Evolutionary conservation across 495 filamentous ascomycete species (phyloP).

Genomic region (Rusavskia elegans): DNA sequence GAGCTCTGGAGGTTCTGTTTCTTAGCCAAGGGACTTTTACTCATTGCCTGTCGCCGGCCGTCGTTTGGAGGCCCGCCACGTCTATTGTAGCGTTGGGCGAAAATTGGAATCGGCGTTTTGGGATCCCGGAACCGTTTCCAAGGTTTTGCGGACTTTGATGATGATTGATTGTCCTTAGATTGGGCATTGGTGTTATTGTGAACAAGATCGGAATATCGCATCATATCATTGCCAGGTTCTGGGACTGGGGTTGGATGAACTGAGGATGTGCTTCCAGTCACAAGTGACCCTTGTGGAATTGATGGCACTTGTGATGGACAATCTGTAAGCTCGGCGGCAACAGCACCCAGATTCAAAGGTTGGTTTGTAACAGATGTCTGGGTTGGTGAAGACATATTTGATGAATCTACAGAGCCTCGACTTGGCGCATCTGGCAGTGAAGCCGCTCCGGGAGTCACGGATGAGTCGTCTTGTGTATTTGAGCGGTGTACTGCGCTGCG

Average conservation of each 20-base stretch:
- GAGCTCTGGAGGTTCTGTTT: background rate
- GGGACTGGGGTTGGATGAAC: too few relatives aligned
- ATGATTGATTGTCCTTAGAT: too few relatives aligned
- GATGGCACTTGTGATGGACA: too few relatives aligned
- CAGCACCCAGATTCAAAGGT: too few relatives aligned
- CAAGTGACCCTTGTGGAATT: too few relatives aligned
- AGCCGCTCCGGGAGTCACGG: background rate
- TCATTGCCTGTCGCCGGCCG: background rate
- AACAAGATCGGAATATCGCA: too few relatives aligned
- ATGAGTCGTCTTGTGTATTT: background rate
- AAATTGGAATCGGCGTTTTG: background rate
- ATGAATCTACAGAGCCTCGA: background rate
- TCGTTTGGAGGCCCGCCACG: background rate
- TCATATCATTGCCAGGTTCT: too few relatives aligned
- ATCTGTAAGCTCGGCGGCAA: too few relatives aligned
- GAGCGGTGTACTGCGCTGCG: background rate
- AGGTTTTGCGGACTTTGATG: background rate
- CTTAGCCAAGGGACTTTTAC: background rate
- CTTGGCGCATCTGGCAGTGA: background rate
- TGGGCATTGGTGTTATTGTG: too few relatives aligned
- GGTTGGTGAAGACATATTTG: too few relatives aligned
- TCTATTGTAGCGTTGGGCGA: background rate
- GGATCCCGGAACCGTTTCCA: background rate
- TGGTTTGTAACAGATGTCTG: too few relatives aligned
- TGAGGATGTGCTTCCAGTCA: too few relatives aligned